Percentiles rank a stretch among this genome's conserved stretches.
Evolutionary conservation across 106 monocot genomes (phyloP).

Genomic region (Agapanthus africanus): DNA sequence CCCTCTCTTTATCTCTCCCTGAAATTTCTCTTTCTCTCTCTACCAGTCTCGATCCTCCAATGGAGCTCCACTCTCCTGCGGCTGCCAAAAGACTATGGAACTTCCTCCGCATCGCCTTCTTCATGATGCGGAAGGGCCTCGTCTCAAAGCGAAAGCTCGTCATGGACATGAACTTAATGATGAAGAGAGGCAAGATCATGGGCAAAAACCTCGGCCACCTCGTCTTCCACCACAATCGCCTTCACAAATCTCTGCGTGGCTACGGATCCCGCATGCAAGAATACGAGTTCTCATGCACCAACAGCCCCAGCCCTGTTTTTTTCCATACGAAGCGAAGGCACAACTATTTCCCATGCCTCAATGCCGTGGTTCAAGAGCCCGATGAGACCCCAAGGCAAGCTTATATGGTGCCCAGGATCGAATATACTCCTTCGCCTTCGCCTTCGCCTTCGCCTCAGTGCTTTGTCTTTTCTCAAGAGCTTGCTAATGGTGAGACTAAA

Average conservation of each 20-base stretch:
- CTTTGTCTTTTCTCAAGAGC: neutral
- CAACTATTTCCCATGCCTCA: constrained; percentile 46
- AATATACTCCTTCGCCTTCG: neutral
- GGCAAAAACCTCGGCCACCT: constrained; percentile 31
- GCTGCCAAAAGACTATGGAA: constrained; percentile 44
- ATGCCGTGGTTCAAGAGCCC: constrained; percentile 5
- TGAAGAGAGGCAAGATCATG: constrained; percentile 57
- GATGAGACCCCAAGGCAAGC: neutral
- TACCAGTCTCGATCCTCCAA: neutral
- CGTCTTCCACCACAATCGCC: constrained; percentile 24
- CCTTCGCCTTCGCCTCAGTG: neutral
- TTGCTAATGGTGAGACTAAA: neutral
- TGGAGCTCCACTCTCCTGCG: constrained; percentile 25
- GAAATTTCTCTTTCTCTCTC: too few species aligned
- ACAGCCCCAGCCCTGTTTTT: constrained; percentile 38
- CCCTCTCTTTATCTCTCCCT: neutral
- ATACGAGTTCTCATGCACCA: constrained; percentile 71
- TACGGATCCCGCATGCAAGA: constrained; percentile 16
- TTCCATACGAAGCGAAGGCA: constrained; percentile 26
- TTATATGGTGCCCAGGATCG: neutral
- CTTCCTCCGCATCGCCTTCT: constrained; percentile 44
- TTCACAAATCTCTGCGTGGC: neutral
- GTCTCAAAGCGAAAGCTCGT: constrained; percentile 60
- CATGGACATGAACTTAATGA: constrained; percentile 44
- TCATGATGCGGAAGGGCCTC: constrained; percentile 61